A percentile compares a stretch with the other conserved stretches of the same genome.
phyloP scores from a whole-genome alignment of 768 basidiomycete genomes.

The Mycena vitilis region DNA sequence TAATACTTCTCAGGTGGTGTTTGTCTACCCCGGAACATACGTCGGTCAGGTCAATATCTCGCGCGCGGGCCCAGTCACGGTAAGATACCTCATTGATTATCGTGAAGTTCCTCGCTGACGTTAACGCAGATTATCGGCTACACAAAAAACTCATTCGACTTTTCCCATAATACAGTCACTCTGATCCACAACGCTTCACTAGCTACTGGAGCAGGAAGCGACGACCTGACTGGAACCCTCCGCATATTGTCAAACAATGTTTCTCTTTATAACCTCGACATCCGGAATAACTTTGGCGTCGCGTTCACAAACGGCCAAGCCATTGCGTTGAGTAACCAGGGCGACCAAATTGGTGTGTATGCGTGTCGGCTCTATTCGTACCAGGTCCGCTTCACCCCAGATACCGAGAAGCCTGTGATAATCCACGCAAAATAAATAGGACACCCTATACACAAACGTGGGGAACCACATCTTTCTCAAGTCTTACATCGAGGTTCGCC shows the following conservation, averaged over 20 bases:
- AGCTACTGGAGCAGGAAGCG: constrained; percentile 30
- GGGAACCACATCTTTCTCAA: constrained; percentile 41
- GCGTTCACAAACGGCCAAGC: constrained; percentile 38
- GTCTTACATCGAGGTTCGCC: constrained; percentile 39
- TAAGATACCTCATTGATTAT: neutral
- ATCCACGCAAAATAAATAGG: constrained; percentile 27
- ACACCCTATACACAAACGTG: constrained; percentile 40
- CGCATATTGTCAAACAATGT: constrained; percentile 38
- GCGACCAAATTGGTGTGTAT: constrained; percentile 34
- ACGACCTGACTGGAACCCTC: constrained; percentile 41
- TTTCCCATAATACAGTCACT: constrained; percentile 31
- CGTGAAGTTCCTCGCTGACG: neutral
- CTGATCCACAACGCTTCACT: constrained; percentile 34
- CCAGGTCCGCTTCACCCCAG: constrained; percentile 27
- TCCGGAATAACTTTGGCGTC: constrained; percentile 36
- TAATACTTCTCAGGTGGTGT: constrained; percentile 37
- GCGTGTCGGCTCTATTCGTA: constrained; percentile 31
- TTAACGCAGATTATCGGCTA: constrained; percentile 38
- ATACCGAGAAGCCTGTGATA: neutral
- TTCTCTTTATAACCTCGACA: constrained; percentile 40
- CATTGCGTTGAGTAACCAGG: constrained; percentile 42
- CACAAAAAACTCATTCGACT: constrained; percentile 32
- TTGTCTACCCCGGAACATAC: constrained; percentile 45
- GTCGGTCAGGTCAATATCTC: constrained; percentile 41
- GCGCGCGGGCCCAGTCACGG: constrained; percentile 41